These are phyloP conservation scores for Cryptococcus sp. DNA, from an alignment of 1,284 basidiomycete species.

Conservation along the genomic window DNA sequence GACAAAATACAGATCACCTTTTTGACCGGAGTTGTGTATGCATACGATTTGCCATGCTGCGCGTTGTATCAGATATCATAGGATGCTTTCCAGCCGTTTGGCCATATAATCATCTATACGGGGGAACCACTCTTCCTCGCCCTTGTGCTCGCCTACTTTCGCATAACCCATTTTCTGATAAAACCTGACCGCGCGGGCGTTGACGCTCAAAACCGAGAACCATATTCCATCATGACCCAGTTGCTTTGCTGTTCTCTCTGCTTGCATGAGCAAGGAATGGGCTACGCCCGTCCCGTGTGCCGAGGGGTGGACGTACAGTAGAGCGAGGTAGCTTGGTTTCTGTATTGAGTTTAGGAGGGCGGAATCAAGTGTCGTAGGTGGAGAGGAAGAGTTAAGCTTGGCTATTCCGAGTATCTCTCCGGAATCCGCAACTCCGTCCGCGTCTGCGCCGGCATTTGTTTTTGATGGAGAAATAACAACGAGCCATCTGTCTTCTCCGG, in stretches of 20 bases:
- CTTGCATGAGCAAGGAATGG: neutral
- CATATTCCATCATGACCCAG: neutral
- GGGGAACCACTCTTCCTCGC: neutral
- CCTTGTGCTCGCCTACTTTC: neutral
- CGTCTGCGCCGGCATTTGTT: too few relatives aligned
- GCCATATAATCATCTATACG: neutral
- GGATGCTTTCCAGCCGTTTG: neutral
- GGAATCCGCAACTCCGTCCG: too few relatives aligned
- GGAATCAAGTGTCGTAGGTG: neutral
- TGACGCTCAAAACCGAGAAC: neutral
- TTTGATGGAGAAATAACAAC: too few relatives aligned
- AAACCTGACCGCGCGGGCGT: neutral
- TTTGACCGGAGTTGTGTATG: constrained; percentile 7
- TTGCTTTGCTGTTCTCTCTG: neutral
- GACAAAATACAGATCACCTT: neutral
- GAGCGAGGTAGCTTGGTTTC: too few relatives aligned
- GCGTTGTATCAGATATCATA: too few relatives aligned
- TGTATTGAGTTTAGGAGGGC: neutral
- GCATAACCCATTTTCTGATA: neutral
- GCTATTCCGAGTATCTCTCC: too few relatives aligned
- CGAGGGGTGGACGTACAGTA: neutral
- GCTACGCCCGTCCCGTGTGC: neutral
- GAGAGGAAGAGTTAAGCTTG: neutral
- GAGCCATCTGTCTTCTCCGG: too few relatives aligned
- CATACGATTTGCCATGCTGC: constrained; percentile 8